A percentile compares a stretch with the other conserved stretches of the same genome.
These are phyloP conservation scores for Curvularia sp. DNA, from an alignment of 2,329 filamentous ascomycete genomes.

Conservation along the genomic window DNA sequence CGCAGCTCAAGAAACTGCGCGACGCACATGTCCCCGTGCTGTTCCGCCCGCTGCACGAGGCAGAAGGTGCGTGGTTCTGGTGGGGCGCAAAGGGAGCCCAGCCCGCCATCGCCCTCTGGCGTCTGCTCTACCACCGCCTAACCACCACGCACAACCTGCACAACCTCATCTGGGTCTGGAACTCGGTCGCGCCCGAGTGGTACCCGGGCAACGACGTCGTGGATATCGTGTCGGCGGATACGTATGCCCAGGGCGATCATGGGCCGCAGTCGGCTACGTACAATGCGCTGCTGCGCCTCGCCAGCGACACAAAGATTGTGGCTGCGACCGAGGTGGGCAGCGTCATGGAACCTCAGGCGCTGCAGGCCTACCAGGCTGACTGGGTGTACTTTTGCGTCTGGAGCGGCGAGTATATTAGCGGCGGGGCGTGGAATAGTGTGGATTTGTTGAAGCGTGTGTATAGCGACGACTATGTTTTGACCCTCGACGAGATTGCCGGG, in stretches of 20 bases:
- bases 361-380: constrained; percentile 57
- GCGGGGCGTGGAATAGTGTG: constrained; percentile 52
- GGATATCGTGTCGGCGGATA: constrained; percentile 58
- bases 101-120: constrained; percentile 55
- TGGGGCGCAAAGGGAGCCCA: constrained; percentile 60
- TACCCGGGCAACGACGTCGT: constrained; percentile 58
- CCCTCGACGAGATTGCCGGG: constrained; percentile 40
- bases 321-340: constrained; percentile 58
- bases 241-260: constrained; percentile 55
- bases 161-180: constrained; percentile 62
- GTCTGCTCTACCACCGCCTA: constrained; percentile 55
- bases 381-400: constrained; percentile 60
- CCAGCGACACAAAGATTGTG: constrained; percentile 58
- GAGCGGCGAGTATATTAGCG: constrained; percentile 56
- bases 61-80: constrained; percentile 62
- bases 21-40: constrained; percentile 57
- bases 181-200: constrained; percentile 56
- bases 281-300: constrained; percentile 54
- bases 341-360: constrained; percentile 53
- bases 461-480: constrained; percentile 37
- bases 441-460: constrained; percentile 52
- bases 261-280: constrained; percentile 57
- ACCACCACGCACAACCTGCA: constrained; percentile 56
- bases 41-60: constrained; percentile 60
- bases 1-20: constrained; percentile 56